These are phyloP conservation scores for Lomentospora prolificans DNA, from an alignment of 2,329 filamentous ascomycete genomes.

Conservation along the genomic window DNA sequence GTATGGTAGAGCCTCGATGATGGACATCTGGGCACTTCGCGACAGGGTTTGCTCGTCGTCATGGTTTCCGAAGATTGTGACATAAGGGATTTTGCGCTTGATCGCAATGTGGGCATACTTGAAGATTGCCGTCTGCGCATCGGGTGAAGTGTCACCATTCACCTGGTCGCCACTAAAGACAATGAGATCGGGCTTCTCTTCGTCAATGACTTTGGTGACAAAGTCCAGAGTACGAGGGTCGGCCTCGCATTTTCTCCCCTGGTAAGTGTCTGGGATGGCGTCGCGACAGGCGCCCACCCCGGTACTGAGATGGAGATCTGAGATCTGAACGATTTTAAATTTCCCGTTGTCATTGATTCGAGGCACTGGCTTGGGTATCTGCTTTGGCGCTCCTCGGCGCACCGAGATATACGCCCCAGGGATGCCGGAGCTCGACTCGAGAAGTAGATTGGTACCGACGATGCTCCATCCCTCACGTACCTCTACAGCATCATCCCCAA, in stretches of 20 bases:
- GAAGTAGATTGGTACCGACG: constrained; percentile 60
- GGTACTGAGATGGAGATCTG: constrained; percentile 90
- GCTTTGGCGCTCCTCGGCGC: constrained; percentile 48
- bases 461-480: constrained; percentile 79
- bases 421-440: constrained; percentile 52
- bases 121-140: constrained; percentile 89
- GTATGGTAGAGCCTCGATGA: constrained; percentile 80
- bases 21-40: constrained; percentile 69
- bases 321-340: constrained; percentile 95
- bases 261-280: constrained; percentile 62
- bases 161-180: constrained; percentile 90
- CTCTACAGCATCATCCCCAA: constrained; percentile 85
- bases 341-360: constrained; percentile 80
- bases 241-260: constrained; percentile 75
- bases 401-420: constrained; percentile 69
- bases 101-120: constrained; percentile 82
- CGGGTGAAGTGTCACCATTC: constrained; percentile 85
- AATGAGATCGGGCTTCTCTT: constrained; percentile 89
- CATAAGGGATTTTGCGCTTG: constrained; percentile 82
- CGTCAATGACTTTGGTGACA: constrained; percentile 69
- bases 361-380: constrained; percentile 59
- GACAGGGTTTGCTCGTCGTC: constrained; percentile 83
- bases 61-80: constrained; percentile 93
- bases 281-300: constrained; percentile 80
- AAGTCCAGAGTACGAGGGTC: constrained; percentile 90